phyloP scores from a whole-genome alignment of 805 yeast genomes.

The Saccharomycopsis capsularis region DNA sequence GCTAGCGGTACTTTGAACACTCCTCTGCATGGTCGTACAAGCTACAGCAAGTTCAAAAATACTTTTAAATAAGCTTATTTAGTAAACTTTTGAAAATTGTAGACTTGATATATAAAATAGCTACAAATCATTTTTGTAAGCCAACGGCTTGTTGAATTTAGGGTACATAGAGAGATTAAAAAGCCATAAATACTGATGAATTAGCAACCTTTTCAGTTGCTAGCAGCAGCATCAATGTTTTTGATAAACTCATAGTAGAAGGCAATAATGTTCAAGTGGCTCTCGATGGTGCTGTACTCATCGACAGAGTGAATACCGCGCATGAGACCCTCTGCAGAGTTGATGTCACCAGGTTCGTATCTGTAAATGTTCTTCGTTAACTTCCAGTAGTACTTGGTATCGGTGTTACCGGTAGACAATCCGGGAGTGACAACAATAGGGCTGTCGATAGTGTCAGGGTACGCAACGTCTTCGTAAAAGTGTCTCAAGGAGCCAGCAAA shows the following conservation, averaged over 20 bases:
- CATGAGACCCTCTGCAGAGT: constrained; percentile 28
- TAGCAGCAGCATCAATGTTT: too few relatives aligned
- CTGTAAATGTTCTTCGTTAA: constrained; percentile 57
- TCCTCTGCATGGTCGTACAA: too few relatives aligned
- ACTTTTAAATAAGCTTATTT: too few relatives aligned
- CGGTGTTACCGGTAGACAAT: constrained; percentile 64
- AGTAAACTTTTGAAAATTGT: too few relatives aligned
- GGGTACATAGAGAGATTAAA: too few relatives aligned
- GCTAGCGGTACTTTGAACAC: too few relatives aligned
- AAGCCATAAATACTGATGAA: too few relatives aligned
- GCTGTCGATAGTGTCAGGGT: constrained; percentile 30
- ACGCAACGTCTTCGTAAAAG: constrained; percentile 52
- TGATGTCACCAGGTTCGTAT: constrained; percentile 41
- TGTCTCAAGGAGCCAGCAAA: constrained; percentile 59
- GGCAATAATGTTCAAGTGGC: constrained; percentile 55
- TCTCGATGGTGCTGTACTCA: constrained; percentile 47
- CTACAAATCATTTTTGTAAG: too few relatives aligned
- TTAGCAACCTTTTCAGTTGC: too few relatives aligned
- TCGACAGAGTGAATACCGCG: constrained; percentile 54
- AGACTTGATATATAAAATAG: too few relatives aligned
- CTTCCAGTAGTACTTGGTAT: constrained; percentile 59
- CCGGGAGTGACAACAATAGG: constrained; percentile 44
- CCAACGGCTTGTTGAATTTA: too few relatives aligned
- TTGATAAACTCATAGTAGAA: constrained; percentile 48
- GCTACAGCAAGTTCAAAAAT: too few relatives aligned